Base-by-base conservation (phyloP, 441 rosid species). In the Brassica balearica region DNA sequence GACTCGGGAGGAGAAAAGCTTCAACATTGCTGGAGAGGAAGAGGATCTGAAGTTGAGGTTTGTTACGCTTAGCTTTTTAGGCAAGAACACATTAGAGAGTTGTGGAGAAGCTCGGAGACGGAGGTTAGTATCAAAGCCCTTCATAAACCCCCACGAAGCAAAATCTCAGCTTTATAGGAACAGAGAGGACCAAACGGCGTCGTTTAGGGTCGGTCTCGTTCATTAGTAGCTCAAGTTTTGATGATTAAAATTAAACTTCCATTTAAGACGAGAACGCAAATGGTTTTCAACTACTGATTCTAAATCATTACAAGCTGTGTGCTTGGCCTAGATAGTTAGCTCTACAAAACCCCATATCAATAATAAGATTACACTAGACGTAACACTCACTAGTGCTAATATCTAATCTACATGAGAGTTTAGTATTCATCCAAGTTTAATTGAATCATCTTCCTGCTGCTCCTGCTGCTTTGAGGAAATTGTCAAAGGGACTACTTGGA, bases 131-230 rank as follows among this genome's bases (percentile, higher is more conserved):
- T 60, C 73, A 82, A 95, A 93, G 85, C 97, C 93, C 91, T 83
- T 84, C 96, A 87, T 91, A 95, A 95, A 90, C 97, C 99, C 97
- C 74, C 9, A 27, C 72, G 48, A 34, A 27, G 77, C 69, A 32
- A 80, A 75, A 65, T 46, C 69, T 59, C 73, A 59, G 38, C 12
- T 36, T 80, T 69, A 59, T 7, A 64, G 72, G 14, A 34, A 20
- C 0, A 48, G 56, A 5, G 56, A 1, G 0, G 19, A n/a, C 1
- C 48, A 38, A 51, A 78, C 82, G 65, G 3, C n/a, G 29, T 3
- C 76, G 79, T 69, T 73, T 2, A 0, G 0, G 0, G 0, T 34
- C 64, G 53, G 61, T 32, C 43, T 48, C 27, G 2, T 12, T 62
- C 68, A 36, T 22, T 60, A 19, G 29, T 11, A 4, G 46, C 14